Base-by-base conservation (phyloP, 108 stramenopile species). In the Cylindrotheca closterium region DNA sequence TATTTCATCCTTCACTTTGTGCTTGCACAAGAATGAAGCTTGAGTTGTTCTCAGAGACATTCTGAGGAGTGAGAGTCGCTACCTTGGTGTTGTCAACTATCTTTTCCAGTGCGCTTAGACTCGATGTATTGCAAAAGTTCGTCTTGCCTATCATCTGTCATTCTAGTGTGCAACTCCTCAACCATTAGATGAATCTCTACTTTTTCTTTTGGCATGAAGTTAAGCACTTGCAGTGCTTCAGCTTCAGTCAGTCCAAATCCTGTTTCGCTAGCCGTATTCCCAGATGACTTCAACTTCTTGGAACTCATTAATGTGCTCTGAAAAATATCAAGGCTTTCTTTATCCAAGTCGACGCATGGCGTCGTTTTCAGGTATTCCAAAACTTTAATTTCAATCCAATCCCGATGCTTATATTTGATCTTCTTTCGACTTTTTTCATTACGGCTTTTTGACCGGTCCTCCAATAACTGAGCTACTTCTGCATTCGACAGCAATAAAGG, bases 101-200 rank as follows among this genome's bases (percentile, higher is more conserved):
- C n/a, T n/a, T n/a, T n/a, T n/a, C n/a, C n/a, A n/a, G n/a, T n/a
- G n/a, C n/a, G n/a, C n/a, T n/a, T n/a, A n/a, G 80, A 62, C 30
- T 67, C 60, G 65, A 92, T 74, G 21, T 83, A 55, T 45, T 71
- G 33, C 55, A 92, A 62, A 26, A 92, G 63, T 29, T 84, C 66
- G 49, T 79, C 66, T 48, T 89, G 86, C 34, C 74, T 60, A 22
- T 72, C 59, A 45, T 89, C 88, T 12, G 82, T 63, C 75, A 80
- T 78, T 4, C 88, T 58, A 28, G 58, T 51, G 19, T 85, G 85
- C 37, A 92, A 60, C 30, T 90, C 88, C 33, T 89, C 87, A 46
- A 93, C 80, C 71, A 93, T 77, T 26, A 93, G 64, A 63, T 93
- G 88, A 69, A 93, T 63, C 55, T 89, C 88, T 1, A 93, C 92